Evolutionary conservation across 73 alveolate genomes (phyloP).

Genomic region (Symbiodinium pilosum): DNA sequence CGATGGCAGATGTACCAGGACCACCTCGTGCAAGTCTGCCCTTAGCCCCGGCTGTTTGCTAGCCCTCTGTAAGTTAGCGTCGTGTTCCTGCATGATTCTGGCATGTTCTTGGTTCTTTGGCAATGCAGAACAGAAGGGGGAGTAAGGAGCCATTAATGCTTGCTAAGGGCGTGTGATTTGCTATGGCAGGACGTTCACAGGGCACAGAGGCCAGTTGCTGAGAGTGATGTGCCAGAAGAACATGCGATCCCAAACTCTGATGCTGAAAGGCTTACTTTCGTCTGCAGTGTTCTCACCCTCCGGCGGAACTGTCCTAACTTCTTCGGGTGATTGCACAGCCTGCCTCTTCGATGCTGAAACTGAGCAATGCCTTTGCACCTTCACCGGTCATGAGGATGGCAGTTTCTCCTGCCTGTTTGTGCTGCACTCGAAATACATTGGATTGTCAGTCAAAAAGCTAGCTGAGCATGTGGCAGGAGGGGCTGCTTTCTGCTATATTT

Average conservation of each 20-base stretch:
- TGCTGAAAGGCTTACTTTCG: background rate
- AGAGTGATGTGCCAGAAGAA: background rate
- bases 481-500: background rate
- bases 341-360: constrained; percentile 28
- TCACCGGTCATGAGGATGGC: constrained; percentile 58
- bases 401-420: too few species aligned
- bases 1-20: constrained; percentile 13
- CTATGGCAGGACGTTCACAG: constrained; percentile 31
- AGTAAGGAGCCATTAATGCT: background rate
- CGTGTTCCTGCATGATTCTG: background rate
- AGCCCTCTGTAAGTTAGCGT: too few species aligned
- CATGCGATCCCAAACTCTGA: background rate
- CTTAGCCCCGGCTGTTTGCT: too few species aligned
- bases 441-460: too few species aligned
- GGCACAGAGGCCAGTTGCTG: constrained; percentile 33
- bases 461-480: background rate
- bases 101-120: background rate
- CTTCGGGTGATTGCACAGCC: constrained; percentile 54
- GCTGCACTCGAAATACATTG: too few species aligned
- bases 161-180: background rate
- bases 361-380: constrained; percentile 39
- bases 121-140: background rate
- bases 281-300: constrained; percentile 51
- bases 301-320: constrained; percentile 29
- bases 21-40: too few species aligned